phyloP scores from a whole-genome alignment of 2,329 filamentous ascomycete genomes.

The Aspergillus novofumigatus region DNA sequence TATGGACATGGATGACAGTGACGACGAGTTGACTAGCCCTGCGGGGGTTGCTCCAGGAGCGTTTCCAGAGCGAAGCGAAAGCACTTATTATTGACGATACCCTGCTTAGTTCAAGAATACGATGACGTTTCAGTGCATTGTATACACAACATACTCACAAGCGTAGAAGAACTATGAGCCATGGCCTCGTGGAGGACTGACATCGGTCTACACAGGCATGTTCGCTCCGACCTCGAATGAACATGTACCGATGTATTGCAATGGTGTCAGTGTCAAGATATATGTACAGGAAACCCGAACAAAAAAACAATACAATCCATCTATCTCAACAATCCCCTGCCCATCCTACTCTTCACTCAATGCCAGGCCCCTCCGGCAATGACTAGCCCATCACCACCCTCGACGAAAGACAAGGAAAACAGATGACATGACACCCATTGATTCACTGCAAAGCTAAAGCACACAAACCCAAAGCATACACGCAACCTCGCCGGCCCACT shows the following conservation, averaged over 20 bases:
- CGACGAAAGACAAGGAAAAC: not conserved
- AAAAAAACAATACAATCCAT: not conserved
- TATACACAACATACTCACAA: not conserved
- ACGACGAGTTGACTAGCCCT: conserved; percentile 25
- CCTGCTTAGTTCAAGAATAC: not conserved
- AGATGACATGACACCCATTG: not conserved
- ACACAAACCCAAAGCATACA: not conserved
- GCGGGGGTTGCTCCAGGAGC: conserved; percentile 26
- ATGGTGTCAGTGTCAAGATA: not conserved
- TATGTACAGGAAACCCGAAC: not conserved
- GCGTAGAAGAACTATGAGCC: not conserved
- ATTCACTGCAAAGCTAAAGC: not conserved
- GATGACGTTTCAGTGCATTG: not conserved
- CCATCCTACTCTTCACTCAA: not conserved
- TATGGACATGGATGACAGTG: conserved; percentile 45
- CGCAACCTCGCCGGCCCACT: conserved; percentile 1
- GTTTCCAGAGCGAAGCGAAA: conserved; percentile 34
- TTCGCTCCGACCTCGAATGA: not conserved
- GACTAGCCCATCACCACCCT: not conserved
- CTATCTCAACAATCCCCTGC: not conserved
- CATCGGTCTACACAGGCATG: too few species aligned
- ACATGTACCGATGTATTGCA: not conserved
- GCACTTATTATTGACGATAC: conserved; percentile 32
- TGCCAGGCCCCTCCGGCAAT: too few species aligned
- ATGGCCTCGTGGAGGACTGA: not conserved